These are phyloP conservation scores for Liriodendron chinense DNA, from an alignment of 164 flowering plant species.

Conservation along the genomic window DNA sequence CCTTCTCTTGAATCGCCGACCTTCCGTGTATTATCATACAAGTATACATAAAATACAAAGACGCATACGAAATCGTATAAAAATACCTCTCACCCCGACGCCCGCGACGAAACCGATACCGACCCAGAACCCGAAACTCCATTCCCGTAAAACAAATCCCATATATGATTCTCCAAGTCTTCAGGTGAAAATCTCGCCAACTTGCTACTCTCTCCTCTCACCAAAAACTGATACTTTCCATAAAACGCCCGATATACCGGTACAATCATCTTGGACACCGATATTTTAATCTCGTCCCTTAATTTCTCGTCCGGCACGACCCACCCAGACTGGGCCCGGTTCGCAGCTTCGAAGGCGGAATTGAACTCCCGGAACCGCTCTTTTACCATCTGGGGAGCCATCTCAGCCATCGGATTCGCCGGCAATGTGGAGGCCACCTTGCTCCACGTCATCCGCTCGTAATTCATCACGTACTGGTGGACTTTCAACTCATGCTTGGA, in stretches of 20 bases:
- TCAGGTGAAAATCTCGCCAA: conserved; percentile 62
- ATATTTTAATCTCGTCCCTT: conserved; percentile 49
- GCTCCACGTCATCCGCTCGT: conserved; percentile 56
- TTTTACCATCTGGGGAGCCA: conserved; percentile 32
- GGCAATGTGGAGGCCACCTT: conserved; percentile 42
- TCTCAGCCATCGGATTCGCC: conserved; percentile 20
- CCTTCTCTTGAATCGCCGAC: too few relatives aligned
- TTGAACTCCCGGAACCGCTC: conserved; percentile 41
- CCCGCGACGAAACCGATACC: too few relatives aligned
- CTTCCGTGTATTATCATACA: too few relatives aligned
- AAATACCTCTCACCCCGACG: too few relatives aligned
- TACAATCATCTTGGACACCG: conserved; percentile 37
- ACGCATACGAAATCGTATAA: too few relatives aligned
- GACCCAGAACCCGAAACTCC: neutral
- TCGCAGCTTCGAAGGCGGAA: conserved; percentile 43
- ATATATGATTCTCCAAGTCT: conserved; percentile 65
- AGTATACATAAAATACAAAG: too few relatives aligned
- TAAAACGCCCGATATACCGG: conserved; percentile 46
- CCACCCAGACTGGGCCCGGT: conserved; percentile 37
- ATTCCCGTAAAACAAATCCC: conserved; percentile 54
- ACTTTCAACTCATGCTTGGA: conserved; percentile 41
- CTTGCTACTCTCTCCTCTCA: conserved; percentile 18
- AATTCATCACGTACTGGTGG: conserved; percentile 41
- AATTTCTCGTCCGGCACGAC: conserved; percentile 44
- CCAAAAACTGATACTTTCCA: conserved; percentile 21